These are phyloP conservation scores for Nothopassalora personata DNA, from an alignment of 2,329 filamentous ascomycete species.

Conservation along the genomic window DNA sequence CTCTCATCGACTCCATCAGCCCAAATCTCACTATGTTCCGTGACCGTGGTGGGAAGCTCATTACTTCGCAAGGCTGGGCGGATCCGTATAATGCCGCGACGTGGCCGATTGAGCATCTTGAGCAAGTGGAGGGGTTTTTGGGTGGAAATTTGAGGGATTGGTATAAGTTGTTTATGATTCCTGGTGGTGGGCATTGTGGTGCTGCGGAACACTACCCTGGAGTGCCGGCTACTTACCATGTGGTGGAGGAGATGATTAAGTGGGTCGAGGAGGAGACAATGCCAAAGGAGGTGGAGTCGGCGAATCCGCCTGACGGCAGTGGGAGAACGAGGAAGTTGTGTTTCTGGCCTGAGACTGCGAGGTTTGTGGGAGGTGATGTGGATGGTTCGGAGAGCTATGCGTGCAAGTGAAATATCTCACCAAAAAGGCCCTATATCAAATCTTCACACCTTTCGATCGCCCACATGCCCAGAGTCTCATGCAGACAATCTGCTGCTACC, in stretches of 20 bases:
- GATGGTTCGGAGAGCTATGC: constrained; percentile 25
- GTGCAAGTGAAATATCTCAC: constrained; percentile 21
- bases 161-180: constrained; percentile 37
- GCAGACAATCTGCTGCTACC: too few species aligned
- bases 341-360: constrained; percentile 32
- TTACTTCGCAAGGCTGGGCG: constrained; percentile 38
- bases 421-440: constrained; percentile 6
- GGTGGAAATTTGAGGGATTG: constrained; percentile 30
- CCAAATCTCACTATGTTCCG: constrained; percentile 30
- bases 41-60: constrained; percentile 34
- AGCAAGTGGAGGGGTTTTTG: constrained; percentile 26
- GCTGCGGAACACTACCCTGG: constrained; percentile 30
- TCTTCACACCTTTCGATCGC: constrained; percentile 1
- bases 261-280: constrained; percentile 34
- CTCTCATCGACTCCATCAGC: constrained; percentile 37
- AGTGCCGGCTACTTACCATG: constrained; percentile 33
- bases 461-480: too few species aligned
- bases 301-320: constrained; percentile 28
- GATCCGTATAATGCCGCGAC: constrained; percentile 35
- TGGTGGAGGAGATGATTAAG: constrained; percentile 29
- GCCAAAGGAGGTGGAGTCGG: constrained; percentile 30
- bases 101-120: constrained; percentile 36
- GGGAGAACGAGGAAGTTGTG: constrained; percentile 32
- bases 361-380: constrained; percentile 20
- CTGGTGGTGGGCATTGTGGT: constrained; percentile 38